Evolutionary conservation across 1,284 basidiomycete species (phyloP).

Genomic region (Cerrena zonata): DNA sequence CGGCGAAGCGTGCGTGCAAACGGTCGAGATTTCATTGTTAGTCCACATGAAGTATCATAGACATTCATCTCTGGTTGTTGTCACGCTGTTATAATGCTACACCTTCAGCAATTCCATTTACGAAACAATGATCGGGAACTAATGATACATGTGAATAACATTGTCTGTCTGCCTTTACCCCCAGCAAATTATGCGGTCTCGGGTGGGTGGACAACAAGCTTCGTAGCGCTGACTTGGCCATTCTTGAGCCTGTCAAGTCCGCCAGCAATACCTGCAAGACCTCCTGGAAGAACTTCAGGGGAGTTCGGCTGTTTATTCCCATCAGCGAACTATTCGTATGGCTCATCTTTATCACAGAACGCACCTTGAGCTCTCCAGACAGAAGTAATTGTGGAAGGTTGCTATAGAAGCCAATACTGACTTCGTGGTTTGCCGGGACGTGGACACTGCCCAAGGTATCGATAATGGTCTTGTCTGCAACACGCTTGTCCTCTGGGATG

Average conservation of each 20-base stretch:
- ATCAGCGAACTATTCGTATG: not conserved
- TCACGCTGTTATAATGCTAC: not conserved
- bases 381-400: constrained; percentile 4
- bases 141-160: too few species aligned
- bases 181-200: not conserved
- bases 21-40: constrained; percentile 69
- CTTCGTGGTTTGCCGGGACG: not conserved
- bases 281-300: constrained; percentile 24
- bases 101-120: too few species aligned
- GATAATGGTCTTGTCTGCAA: not conserved
- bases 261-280: constrained; percentile 22
- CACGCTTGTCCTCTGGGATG: not conserved
- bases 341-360: too few species aligned
- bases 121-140: too few species aligned
- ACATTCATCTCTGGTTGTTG: constrained; percentile 1
- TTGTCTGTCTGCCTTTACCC: too few species aligned
- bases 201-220: constrained; percentile 23
- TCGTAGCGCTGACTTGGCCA: constrained; percentile 23
- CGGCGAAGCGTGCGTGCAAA: constrained; percentile 64
- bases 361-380: constrained; percentile 10
- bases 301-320: constrained; percentile 22
- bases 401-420: constrained; percentile 5
- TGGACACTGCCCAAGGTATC: constrained; percentile 1
- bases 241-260: constrained; percentile 21
- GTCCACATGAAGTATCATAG: constrained; percentile 62